Evolutionary conservation across 2,329 filamentous ascomycete genomes (phyloP).

Genomic region (Coleophoma cylindrospora): DNA sequence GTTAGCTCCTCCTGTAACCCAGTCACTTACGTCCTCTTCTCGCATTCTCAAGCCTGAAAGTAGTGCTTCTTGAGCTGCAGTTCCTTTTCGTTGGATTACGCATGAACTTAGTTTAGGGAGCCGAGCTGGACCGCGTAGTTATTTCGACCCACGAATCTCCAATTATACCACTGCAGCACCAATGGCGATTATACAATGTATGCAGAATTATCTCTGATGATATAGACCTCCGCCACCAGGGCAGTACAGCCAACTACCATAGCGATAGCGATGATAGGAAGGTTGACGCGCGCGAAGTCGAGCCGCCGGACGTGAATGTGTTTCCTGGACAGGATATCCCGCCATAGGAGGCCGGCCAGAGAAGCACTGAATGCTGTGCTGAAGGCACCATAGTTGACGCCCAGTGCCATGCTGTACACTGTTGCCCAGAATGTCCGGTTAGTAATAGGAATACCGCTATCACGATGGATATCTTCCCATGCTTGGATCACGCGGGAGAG

Average conservation of each 20-base stretch:
- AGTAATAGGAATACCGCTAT: conserved; percentile 43
- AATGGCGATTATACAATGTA: conserved; percentile 3
- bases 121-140: too few species aligned
- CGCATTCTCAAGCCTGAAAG: too few species aligned
- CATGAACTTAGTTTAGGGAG: too few species aligned
- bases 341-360: conserved; percentile 66
- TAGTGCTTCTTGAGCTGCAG: too few species aligned
- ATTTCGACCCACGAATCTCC: too few species aligned
- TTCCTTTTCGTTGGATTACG: too few species aligned
- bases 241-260: conserved; percentile 61
- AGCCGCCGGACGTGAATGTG: conserved; percentile 58
- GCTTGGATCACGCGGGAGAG: conserved; percentile 65
- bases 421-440: conserved; percentile 69
- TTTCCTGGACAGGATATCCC: conserved; percentile 64
- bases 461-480: conserved; percentile 56
- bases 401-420: conserved; percentile 69
- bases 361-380: conserved; percentile 69
- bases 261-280: conserved; percentile 65
- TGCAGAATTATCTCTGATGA: conserved; percentile 38
- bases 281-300: conserved; percentile 64
- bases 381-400: conserved; percentile 72
- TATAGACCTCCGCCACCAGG: conserved; percentile 59
- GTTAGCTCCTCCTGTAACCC: too few species aligned
- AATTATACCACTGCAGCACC: too few species aligned
- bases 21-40: too few species aligned